phyloP scores from a whole-genome alignment of 208 protist species.

The Naegleria fowleri region DNA sequence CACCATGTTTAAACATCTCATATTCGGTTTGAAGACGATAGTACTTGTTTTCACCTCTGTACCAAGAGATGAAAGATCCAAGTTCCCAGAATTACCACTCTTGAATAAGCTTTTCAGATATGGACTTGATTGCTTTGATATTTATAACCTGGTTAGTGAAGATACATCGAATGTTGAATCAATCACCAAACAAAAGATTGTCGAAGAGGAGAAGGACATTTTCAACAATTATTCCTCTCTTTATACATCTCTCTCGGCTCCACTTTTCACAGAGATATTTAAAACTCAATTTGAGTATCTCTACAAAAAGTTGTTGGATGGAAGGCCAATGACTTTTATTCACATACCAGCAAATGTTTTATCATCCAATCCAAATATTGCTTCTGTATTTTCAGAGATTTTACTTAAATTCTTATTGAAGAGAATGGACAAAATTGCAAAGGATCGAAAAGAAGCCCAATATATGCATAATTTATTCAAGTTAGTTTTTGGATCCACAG shows the following conservation, averaged over 20 bases:
- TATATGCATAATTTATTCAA: not conserved
- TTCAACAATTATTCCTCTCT: constrained; percentile 9
- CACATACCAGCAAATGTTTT: constrained; percentile 20
- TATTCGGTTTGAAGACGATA: too few relatives aligned
- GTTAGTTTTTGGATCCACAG: not conserved
- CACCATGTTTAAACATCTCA: not conserved
- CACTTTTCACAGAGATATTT: constrained; percentile 25
- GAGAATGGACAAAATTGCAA: constrained; percentile 16
- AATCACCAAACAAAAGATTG: not conserved
- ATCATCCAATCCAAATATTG: not conserved
- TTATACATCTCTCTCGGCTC: not conserved
- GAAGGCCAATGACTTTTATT: not conserved
- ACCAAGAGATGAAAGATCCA: not conserved
- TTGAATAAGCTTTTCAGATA: constrained; percentile 8
- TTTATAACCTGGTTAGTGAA: not conserved
- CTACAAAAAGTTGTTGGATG: not conserved
- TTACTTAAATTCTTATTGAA: constrained; percentile 27
- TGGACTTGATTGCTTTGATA: constrained; percentile 23
- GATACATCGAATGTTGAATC: not conserved
- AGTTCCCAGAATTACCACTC: not conserved
- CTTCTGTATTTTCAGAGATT: not conserved
- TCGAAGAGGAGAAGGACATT: constrained; percentile 7
- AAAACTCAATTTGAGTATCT: constrained; percentile 8
- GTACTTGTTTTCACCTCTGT: not conserved
- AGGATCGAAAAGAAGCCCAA: not conserved